A percentile compares a stretch with the other conserved stretches of the same genome.
Evolutionary conservation across 78 protist genomes (phyloP).

Genomic region (Dictyostelium firmibasis): DNA sequence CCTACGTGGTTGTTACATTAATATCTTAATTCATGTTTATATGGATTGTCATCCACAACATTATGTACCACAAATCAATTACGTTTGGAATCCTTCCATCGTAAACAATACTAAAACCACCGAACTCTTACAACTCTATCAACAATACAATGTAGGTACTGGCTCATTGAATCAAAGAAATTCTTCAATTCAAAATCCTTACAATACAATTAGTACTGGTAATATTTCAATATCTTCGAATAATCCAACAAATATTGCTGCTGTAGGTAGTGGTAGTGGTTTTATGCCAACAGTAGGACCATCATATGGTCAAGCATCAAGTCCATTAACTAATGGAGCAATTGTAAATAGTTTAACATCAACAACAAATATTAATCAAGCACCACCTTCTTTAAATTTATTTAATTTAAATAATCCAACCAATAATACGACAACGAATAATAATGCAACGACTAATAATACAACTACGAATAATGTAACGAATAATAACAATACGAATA

Average conservation of each 20-base stretch:
- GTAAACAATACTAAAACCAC: not conserved
- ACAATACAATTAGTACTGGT: not conserved
- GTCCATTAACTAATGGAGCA: not conserved
- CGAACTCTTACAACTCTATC: not conserved
- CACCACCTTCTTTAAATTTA: not conserved
- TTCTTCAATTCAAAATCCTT: not conserved
- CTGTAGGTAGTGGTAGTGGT: not conserved
- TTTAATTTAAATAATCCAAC: not conserved
- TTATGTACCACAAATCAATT: constrained; percentile 34
- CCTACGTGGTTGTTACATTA: constrained; percentile 45
- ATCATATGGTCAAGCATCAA: not conserved
- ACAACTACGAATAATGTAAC: not conserved
- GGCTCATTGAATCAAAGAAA: not conserved
- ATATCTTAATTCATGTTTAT: constrained; percentile 35
- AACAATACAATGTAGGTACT: not conserved
- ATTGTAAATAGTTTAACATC: not conserved
- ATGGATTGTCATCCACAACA: constrained; percentile 75
- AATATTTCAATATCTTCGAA: not conserved
- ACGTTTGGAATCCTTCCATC: constrained; percentile 63
- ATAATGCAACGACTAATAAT: not conserved
- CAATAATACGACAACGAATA: not conserved
- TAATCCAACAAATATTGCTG: not conserved
- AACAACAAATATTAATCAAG: not conserved
- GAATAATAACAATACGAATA: not conserved
- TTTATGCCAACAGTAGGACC: not conserved